These are phyloP conservation scores for Cercis canadensis DNA, from an alignment of 306 rosid genomes.

Conservation along the genomic window DNA sequence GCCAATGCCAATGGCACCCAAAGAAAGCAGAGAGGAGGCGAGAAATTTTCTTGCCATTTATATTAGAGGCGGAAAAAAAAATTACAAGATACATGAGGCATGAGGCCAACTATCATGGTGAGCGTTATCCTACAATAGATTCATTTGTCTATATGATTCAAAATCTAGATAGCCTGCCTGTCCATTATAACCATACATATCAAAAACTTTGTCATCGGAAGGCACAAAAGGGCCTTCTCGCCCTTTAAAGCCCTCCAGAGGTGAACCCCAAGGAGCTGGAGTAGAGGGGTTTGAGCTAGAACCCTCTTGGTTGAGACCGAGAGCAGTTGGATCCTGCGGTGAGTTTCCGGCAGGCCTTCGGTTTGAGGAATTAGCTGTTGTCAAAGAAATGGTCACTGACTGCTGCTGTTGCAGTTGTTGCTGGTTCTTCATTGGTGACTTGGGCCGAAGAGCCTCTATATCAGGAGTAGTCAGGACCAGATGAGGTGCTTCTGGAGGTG, in stretches of 20 bases:
- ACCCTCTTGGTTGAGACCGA: constrained; percentile 61
- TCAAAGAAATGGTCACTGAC: constrained; percentile 66
- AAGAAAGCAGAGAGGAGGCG: too few species aligned
- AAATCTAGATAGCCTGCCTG: constrained; percentile 53
- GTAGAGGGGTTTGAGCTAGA: constrained; percentile 72
- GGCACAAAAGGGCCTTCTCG: constrained; percentile 72
- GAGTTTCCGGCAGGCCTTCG: constrained; percentile 85
- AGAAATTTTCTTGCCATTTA: too few species aligned
- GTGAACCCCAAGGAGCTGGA: constrained; percentile 77
- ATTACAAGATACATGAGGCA: too few species aligned
- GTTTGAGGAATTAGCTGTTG: constrained; percentile 59
- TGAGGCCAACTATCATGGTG: too few species aligned
- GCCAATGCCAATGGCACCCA: too few species aligned
- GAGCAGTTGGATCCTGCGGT: constrained; percentile 59
- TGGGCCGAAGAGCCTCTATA: constrained; percentile 91
- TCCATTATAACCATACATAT: constrained; percentile 72
- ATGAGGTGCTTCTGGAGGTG: constrained; percentile 98
- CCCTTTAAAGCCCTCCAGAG: constrained; percentile 79
- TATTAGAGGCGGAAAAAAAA: too few species aligned
- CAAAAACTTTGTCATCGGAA: constrained; percentile 74
- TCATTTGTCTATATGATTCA: too few species aligned
- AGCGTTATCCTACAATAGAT: too few species aligned
- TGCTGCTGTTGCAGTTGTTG: constrained; percentile 91
- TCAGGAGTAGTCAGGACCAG: constrained; percentile 93
- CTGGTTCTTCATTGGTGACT: constrained; percentile 99